Evolutionary conservation across 1,284 basidiomycete species (phyloP), one percentile per base, ranked within the genome.

Genomic region (Porodaedalea pini): DNA sequence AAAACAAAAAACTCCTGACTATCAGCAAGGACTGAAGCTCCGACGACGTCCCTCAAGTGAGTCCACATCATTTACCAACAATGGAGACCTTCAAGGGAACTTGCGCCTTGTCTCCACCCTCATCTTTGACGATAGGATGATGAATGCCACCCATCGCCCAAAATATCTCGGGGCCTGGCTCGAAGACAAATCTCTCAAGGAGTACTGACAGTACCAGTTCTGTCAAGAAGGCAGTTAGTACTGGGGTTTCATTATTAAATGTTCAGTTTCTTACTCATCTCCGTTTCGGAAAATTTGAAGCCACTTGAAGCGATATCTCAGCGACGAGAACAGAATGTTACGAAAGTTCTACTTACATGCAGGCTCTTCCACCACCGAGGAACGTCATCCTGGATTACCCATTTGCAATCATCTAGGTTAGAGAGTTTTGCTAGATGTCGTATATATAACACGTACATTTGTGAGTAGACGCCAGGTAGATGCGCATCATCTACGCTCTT

Each of bases 381-480:
- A 61, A 62, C 21, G 59, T 61, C 52, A 62, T 45, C 55, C 61
- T 62, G 23, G 10, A 13, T 21, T 34, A 23, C n/a, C n/a, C n/a
- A n/a, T n/a, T n/a, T n/a, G n/a, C n/a, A n/a, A n/a, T n/a, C n/a
- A n/a, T n/a, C n/a, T n/a, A n/a, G n/a, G n/a, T n/a, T n/a, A n/a
- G n/a, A n/a, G n/a, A n/a, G n/a, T n/a, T n/a, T n/a, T n/a, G n/a
- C n/a, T n/a, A n/a, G n/a, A n/a, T n/a, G n/a, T n/a, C n/a, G n/a
- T n/a, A n/a, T n/a, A 50, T 29, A 31, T 6, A 47, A 31, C 5
- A n/a, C 63, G 49, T 40, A 66, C 65, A 61, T 62, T 17, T 47
- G 50, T 2, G 64, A 54, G 39, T 64, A 66, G 10, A 66, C 56
- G 7, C 64, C 65, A 6, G 65, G 64, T 4, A 63, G 34, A 23